Percentiles rank a stretch among this genome's conserved stretches.
These are phyloP conservation scores for Ceratobasidium sp. DNA, from an alignment of 1,284 basidiomycete genomes.

Conservation along the genomic window DNA sequence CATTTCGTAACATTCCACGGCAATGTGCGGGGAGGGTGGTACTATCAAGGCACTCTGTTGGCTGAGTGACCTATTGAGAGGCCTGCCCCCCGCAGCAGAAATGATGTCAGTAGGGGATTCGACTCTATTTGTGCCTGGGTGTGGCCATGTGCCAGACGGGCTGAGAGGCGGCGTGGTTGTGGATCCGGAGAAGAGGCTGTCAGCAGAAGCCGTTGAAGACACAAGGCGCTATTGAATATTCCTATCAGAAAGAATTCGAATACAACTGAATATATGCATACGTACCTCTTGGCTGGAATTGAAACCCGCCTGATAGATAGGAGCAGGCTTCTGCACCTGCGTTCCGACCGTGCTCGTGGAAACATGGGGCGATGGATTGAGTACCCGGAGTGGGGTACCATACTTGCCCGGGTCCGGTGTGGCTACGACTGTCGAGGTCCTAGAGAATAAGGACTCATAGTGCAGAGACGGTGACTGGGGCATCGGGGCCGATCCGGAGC, in stretches of 20 bases:
- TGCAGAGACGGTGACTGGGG: background rate
- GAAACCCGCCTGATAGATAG: constrained; percentile 11
- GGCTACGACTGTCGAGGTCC: constrained; percentile 10
- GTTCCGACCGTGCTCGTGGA: constrained; percentile 5
- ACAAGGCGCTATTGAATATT: constrained; percentile 22
- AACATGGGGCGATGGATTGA: constrained; percentile 20
- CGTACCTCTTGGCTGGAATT: constrained; percentile 33
- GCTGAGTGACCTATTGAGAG: constrained; percentile 13
- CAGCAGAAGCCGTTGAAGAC: constrained; percentile 15
- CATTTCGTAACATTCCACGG: constrained; percentile 21
- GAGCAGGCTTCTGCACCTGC: constrained; percentile 30
- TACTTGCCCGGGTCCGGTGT: constrained; percentile 8
- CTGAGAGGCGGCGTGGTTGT: constrained; percentile 30
- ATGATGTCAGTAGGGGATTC: constrained; percentile 4
- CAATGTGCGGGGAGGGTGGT: constrained; percentile 17
- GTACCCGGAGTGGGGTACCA: constrained; percentile 11
- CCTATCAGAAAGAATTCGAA: background rate
- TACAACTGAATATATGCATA: background rate
- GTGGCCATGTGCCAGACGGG: constrained; percentile 11
- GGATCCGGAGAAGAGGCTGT: constrained; percentile 11
- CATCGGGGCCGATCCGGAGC: background rate
- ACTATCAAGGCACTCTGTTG: constrained; percentile 17
- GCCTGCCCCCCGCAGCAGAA: background rate
- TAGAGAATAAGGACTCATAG: constrained; percentile 16
- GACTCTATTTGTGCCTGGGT: constrained; percentile 6